These are phyloP conservation scores for Guadua angustifolia DNA, from an alignment of 176 grass and related monocot species.

Conservation along the genomic window DNA sequence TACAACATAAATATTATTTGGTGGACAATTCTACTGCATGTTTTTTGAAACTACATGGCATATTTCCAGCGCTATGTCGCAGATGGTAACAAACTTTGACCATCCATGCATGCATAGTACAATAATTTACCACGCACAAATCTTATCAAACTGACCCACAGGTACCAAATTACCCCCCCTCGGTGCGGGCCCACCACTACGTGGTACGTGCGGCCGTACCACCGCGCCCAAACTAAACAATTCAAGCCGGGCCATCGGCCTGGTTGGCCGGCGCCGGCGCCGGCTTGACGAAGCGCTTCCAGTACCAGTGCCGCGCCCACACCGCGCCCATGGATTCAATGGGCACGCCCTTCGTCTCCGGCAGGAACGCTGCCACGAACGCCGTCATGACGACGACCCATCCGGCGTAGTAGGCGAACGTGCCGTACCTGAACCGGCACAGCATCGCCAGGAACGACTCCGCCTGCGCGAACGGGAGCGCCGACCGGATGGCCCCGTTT, in stretches of 20 bases:
- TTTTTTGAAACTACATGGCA: too few species aligned
- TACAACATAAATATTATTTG: too few species aligned
- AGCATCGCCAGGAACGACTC: conserved; percentile 81
- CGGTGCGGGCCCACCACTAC: too few species aligned
- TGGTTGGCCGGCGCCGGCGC: not conserved
- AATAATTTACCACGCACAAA: too few species aligned
- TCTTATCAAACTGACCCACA: too few species aligned
- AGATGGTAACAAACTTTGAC: too few species aligned
- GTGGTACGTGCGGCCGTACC: too few species aligned
- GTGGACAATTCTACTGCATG: too few species aligned
- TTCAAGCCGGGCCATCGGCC: not conserved
- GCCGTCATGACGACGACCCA: conserved; percentile 72
- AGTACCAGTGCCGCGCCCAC: conserved; percentile 70
- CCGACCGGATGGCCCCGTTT: conserved; percentile 60
- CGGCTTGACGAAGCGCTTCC: conserved; percentile 61
- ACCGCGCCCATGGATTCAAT: conserved; percentile 58
- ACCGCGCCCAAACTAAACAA: not conserved
- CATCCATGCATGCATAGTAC: too few species aligned
- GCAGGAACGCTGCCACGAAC: conserved; percentile 67
- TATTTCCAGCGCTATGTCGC: too few species aligned
- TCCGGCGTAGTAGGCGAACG: conserved; percentile 70
- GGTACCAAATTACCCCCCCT: too few species aligned
- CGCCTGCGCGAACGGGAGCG: conserved; percentile 71
- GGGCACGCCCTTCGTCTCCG: conserved; percentile 79
- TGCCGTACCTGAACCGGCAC: conserved; percentile 67